These are phyloP conservation scores for Chenopodium berlandieri DNA, from an alignment of 148 eudicot genomes.

Conservation along the genomic window DNA sequence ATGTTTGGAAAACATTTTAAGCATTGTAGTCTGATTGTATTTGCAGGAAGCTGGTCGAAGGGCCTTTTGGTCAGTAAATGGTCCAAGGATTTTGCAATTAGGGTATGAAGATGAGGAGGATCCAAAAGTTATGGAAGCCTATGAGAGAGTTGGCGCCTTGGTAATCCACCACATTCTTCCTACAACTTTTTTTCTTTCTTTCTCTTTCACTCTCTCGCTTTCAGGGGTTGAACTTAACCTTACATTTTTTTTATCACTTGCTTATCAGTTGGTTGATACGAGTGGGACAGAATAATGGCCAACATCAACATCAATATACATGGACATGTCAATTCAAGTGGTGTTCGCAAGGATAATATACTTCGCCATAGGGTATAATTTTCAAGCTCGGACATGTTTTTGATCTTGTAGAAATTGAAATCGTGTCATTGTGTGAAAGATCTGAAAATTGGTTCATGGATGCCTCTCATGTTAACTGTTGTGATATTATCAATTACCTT, in stretches of 20 bases:
- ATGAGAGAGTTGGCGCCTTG: conserved; percentile 85
- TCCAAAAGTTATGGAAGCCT: conserved; percentile 94
- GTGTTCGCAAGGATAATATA: background rate
- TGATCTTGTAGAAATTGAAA: background rate
- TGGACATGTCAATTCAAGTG: background rate
- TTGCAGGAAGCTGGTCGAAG: conserved; percentile 87
- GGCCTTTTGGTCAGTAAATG: conserved; percentile 95
- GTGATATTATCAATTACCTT: no score
- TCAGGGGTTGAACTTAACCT: background rate
- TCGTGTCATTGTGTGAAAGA: background rate
- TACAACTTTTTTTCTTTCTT: background rate
- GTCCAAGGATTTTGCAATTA: conserved; percentile 84
- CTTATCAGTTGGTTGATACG: conserved; percentile 60
- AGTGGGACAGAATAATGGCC: conserved; percentile 35
- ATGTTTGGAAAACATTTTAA: background rate
- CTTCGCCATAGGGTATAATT: background rate
- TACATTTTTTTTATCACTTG: conserved; percentile 9
- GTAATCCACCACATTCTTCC: conserved; percentile 34
- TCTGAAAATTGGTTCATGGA: background rate
- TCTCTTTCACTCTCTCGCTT: background rate
- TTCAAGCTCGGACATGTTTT: background rate
- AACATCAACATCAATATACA: background rate
- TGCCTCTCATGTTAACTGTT: background rate
- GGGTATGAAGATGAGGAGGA: conserved; percentile 94
- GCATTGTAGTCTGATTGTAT: background rate